phyloP scores from a whole-genome alignment of 257 asterid genomes.

The Catharanthus roseus region DNA sequence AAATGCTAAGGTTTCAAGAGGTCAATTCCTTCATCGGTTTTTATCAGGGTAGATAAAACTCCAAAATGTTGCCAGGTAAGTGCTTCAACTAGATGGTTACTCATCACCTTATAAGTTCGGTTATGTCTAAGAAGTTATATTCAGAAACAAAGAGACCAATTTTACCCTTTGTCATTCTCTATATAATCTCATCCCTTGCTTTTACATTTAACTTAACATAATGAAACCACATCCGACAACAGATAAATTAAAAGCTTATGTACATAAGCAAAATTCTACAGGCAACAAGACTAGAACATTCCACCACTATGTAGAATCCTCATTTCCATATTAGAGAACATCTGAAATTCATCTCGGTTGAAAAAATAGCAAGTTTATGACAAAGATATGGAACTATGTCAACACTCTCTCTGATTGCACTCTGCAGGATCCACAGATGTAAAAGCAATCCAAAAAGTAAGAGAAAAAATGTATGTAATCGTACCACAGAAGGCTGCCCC shows the following conservation, averaged over 20 bases:
- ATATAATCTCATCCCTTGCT: too few relatives aligned
- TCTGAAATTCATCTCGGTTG: background rate
- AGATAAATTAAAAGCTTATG: background rate
- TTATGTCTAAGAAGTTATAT: background rate
- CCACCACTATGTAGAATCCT: background rate
- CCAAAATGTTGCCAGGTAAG: background rate
- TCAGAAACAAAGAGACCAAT: background rate
- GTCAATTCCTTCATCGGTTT: background rate
- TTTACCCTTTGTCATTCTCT: background rate
- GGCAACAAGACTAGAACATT: background rate
- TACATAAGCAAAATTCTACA: background rate
- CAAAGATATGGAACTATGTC: background rate
- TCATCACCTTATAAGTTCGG: background rate
- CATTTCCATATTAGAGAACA: background rate
- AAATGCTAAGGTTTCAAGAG: background rate
- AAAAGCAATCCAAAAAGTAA: background rate
- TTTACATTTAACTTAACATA: too few relatives aligned
- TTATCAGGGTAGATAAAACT: background rate
- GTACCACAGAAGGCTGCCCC: slow-evolving; percentile 90
- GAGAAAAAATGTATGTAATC: slow-evolving; percentile 17
- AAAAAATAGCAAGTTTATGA: too few relatives aligned
- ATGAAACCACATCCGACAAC: background rate
- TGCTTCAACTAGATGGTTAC: background rate
- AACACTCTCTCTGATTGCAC: background rate
- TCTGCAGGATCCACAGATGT: background rate